These are phyloP conservation scores for Didymosphaeria variabile DNA, from an alignment of 2,329 filamentous ascomycete species.

Conservation along the genomic window DNA sequence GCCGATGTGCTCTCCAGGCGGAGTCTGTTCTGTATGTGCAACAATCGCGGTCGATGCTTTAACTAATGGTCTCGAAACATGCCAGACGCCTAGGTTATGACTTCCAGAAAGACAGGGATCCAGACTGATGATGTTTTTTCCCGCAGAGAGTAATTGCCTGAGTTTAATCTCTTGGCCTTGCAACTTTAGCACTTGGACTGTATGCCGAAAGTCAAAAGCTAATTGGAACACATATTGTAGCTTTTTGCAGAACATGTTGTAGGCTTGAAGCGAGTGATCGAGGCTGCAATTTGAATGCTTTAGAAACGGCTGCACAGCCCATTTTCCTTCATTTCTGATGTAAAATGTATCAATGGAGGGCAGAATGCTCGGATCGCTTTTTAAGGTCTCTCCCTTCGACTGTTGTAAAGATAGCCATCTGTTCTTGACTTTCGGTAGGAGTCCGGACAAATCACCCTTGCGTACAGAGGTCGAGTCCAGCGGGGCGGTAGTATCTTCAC, in stretches of 20 bases:
- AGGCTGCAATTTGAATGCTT: not conserved
- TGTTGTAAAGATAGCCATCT: not conserved
- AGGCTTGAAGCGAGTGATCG: not conserved
- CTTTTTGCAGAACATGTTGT: not conserved
- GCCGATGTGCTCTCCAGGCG: not conserved
- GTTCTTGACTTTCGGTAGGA: not conserved
- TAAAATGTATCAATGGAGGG: not conserved
- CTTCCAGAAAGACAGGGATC: not conserved
- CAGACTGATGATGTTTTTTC: not conserved
- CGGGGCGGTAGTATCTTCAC: not conserved
- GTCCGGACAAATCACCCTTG: not conserved
- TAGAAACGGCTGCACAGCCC: not conserved
- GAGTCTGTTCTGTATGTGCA: no score
- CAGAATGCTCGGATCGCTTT: not conserved
- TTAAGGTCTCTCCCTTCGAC: not conserved
- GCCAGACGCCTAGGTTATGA: not conserved
- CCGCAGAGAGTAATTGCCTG: not conserved
- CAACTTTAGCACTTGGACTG: not conserved
- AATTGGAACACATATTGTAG: not conserved
- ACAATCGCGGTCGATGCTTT: not conserved
- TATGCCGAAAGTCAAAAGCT: not conserved
- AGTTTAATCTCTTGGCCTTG: not conserved
- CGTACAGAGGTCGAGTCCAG: slow-evolving; percentile 5
- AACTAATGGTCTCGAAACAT: not conserved
- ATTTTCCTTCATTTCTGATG: not conserved